Base-by-base conservation (phyloP, 2,329 filamentous ascomycete genomes). In the Leptosphaerulina australis region DNA sequence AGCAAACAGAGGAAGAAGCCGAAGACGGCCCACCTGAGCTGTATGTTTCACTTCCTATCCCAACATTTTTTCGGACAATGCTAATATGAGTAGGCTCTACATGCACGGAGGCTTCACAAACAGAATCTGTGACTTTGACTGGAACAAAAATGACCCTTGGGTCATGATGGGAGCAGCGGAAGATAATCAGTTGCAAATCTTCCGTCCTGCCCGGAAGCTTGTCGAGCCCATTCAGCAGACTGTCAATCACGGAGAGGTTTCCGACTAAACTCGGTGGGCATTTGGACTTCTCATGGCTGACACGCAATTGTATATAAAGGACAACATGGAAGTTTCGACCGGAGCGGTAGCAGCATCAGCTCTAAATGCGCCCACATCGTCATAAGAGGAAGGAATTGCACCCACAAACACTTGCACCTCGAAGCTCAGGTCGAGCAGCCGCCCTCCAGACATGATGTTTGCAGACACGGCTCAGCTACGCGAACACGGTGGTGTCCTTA, bases 61-160 rank as follows among this genome's bases (percentile, higher is more conserved):
- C n/a, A 8, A 31, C 9, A 20, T 15, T 11, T 25, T 11, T 25
- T 11, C 22, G 26, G 3, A 12, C 17, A 17, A 4, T 11, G 38
- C 60, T 67, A 52, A 64, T 44, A 22, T 10, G 1, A 9, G 10
- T 56, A 91, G 89, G 36, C 79, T 99, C 1, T 99, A 99, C 76
- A 97, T 99, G 92, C 94, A 99, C 67, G 94, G 94, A 54, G 94
- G 94, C 24, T 95, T 99, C 77, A 99, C 94, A 9, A 97, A 97
- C 76, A 88, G 95, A 60, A 85, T 99, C 55, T 91, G 90, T 26
- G 95, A 99, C 74, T 99, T 99, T 69, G 93, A 88, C 76, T 99
- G 93, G 93, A 99, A 99, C 74, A 85, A 86, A 62, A 96, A 96
- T 70, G 91, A 97, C 66, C 92, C 93, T 4, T 99, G 95, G 95